phyloP scores from a whole-genome alignment of 306 rosid species.

The Herpetospermum pedunculosum region DNA sequence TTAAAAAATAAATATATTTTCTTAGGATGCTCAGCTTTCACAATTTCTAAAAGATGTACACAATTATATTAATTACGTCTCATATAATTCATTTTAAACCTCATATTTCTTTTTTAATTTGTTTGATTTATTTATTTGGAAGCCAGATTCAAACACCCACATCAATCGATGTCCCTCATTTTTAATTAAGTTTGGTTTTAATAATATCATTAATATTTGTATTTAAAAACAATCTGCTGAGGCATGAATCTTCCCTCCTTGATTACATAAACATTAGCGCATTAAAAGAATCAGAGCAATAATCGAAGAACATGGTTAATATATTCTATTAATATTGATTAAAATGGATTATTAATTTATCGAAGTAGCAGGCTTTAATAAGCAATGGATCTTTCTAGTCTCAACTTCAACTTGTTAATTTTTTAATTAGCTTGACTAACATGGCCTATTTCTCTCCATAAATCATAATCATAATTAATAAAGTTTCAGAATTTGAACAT shows the following conservation, averaged over 20 bases:
- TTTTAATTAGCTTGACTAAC: neutral
- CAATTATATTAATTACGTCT: neutral
- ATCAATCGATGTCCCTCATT: neutral
- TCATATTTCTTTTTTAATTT: neutral
- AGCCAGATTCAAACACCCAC: neutral
- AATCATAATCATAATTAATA: neutral
- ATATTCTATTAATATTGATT: neutral
- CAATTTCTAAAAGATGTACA: neutral
- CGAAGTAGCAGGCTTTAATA: neutral
- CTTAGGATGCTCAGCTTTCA: conserved; percentile 14
- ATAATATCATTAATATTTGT: neutral
- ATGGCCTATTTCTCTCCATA: neutral
- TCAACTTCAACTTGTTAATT: neutral
- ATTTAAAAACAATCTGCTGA: neutral
- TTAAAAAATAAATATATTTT: neutral
- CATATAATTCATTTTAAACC: neutral
- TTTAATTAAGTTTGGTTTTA: neutral
- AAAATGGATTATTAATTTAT: neutral
- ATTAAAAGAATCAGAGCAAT: neutral
- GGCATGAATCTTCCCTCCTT: conserved; percentile 3
- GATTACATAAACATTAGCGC: neutral
- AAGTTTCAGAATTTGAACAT: neutral
- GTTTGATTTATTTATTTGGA: neutral
- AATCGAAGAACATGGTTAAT: conserved; percentile 3
- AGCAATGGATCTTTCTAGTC: neutral